Base-by-base conservation (phyloP, 148 eudicot species). In the Pharnaceum exiguum region DNA sequence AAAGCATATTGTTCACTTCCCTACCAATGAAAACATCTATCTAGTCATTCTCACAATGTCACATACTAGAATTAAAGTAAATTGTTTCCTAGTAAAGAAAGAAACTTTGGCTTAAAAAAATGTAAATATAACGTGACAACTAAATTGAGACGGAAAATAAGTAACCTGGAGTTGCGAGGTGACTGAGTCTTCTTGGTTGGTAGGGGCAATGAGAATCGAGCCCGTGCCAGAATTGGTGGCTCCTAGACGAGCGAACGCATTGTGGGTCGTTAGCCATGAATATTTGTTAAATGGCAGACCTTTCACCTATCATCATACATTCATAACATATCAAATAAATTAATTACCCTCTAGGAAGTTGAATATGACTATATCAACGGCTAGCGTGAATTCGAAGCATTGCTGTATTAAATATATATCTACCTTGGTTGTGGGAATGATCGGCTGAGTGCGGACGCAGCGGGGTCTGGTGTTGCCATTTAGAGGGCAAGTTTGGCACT, bases 231-330 rank as follows among this genome's bases (percentile, higher is more conserved):
- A 89, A 30, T 49, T 81, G 7, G 61, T 43, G 23, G 58, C 35
- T 37, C 90, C 94, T 18, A 78, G 50, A 3, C 69, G 39, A 18
- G 99, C 96, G 68, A 47, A 90, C 2, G 97, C 71, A 35, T 90
- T 90, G 70, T 90, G 97, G 24, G 83, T 87, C 59, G 97, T 90
- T 47, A 90, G 67, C 95, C 95, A 90, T 55, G 97, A 75, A 60
- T 90, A 90, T 23, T 62, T 72, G 64, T 90, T 90, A 54, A 82
- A 90, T 12, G 97, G 79, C 38, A 90, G 61, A 21, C 85, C 88
- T 60, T 75, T 84, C 22, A 83, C 95, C 96, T 89, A 18, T 33
- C 19, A 31, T 30, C 5, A 21, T 10, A 9, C 24, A 44, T 8
- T 5, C 1, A 11, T 46, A 18, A 55, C n/a, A n/a, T n/a, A n/a